Base-by-base conservation (phyloP, 2,329 filamentous ascomycete species). In the Venturia oleaginea region DNA sequence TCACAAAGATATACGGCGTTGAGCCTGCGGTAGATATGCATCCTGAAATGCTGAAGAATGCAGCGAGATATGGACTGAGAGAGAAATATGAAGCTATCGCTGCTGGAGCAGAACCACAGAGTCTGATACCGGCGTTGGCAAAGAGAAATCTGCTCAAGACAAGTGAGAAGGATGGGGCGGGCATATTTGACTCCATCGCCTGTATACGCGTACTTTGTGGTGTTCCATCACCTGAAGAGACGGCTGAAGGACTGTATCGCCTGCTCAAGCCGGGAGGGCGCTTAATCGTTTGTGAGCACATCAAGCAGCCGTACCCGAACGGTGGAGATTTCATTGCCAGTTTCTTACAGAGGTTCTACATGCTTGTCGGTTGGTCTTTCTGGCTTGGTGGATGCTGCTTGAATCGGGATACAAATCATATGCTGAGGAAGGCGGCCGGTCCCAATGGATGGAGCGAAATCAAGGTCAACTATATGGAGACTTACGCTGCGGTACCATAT, bases 281-380 rank as follows among this genome's bases (percentile, higher is more conserved):
- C 64, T 71, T 85, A 73, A 72, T 85, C 22, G 73, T 85, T 32
- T 80, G 77, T 62, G 83, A 85, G 71, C 83, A 86, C 73, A 79
- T 84, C 15, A 77, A 74, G 30, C 84, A 83, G 68, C 77, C 79
- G 1, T 83, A 80, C 78, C 70, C 76, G 72, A n/a, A 73, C 73
- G 54, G 77, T 75, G 68, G 81, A 80, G 6, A 79, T 76, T 42
- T 79, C 13, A 7, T 78, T 15, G 80, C 76, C n/a, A 71, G 79
- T 24, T 13, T 76, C 19, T 69, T 79, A 68, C 83, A 85, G 72
- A 67, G 73, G 13, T 66, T 80, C 15, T 83, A 78, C 70, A 74
- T 73, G 37, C 38, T 74, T 3, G 57, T 80, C 3, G 65, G 65
- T 19, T 85, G 82, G 81, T 75, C 76, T 4, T 81, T 79, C 67